Conservation (phyloP, 768 basidiomycete species). For the Tricholoma matsutake region DNA sequence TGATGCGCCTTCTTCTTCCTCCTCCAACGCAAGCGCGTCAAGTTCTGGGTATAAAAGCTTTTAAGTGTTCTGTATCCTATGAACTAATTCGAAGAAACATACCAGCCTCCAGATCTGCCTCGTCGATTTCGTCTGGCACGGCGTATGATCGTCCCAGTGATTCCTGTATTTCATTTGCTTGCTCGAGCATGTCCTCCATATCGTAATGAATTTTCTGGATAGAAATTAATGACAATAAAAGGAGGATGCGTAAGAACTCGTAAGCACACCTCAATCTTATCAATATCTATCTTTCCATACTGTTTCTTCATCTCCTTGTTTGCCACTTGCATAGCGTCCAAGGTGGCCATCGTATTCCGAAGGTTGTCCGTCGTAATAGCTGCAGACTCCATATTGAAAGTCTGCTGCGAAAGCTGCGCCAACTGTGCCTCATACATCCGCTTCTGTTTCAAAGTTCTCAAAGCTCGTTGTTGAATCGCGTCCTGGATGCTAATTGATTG, state of each 20-base stretch:
- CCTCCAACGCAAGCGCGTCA: slow-evolving; percentile 89
- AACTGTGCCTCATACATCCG: slow-evolving; percentile 94
- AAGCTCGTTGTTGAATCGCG: slow-evolving; percentile 92
- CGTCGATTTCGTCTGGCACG: slow-evolving; percentile 96
- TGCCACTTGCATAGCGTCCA: slow-evolving; percentile 93
- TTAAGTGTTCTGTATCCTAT: not conserved
- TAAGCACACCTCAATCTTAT: slow-evolving; percentile 89
- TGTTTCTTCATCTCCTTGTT: slow-evolving; percentile 97
- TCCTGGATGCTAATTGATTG: slow-evolving; percentile 41
- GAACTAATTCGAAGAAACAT: slow-evolving; percentile 18
- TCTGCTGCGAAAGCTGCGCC: slow-evolving; percentile 87
- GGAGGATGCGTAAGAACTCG: not conserved
- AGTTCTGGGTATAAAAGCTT: slow-evolving; percentile 57
- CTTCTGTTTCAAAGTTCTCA: slow-evolving; percentile 92
- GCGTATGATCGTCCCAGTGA: slow-evolving; percentile 90
- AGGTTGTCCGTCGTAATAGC: slow-evolving; percentile 96
- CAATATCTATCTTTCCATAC: slow-evolving; percentile 95
- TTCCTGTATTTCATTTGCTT: slow-evolving; percentile 98
- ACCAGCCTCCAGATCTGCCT: slow-evolving; percentile 97
- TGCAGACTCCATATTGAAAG: slow-evolving; percentile 98
- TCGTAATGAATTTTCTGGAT: slow-evolving; percentile 89
- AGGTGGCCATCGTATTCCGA: slow-evolving; percentile 97
- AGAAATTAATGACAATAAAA: not conserved
- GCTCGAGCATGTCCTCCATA: slow-evolving; percentile 96
- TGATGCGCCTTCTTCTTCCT: slow-evolving; percentile 85